phyloP scores from a whole-genome alignment of 768 basidiomycete genomes.

The Boletus tylopilopsis region DNA sequence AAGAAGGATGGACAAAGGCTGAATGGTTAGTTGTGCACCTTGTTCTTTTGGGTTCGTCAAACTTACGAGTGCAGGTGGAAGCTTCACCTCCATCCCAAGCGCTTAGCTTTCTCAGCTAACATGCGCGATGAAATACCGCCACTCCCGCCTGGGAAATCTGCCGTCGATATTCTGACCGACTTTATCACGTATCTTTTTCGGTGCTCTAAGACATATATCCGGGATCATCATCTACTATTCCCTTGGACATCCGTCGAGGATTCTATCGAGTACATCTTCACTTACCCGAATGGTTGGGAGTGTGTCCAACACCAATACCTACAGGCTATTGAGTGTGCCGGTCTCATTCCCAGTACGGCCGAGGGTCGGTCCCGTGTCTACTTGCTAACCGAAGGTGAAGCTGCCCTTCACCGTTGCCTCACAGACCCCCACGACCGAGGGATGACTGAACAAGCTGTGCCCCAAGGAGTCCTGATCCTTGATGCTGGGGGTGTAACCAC shows the following conservation, averaged over 20 bases:
- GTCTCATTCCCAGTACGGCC: slow-evolving; percentile 12
- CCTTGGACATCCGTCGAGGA: slow-evolving; percentile 5
- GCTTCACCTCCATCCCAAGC: neutral
- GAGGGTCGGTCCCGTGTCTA: slow-evolving; percentile 15
- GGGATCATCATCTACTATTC: no score
- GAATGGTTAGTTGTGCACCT: slow-evolving; percentile 4
- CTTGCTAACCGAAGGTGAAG: slow-evolving; percentile 24
- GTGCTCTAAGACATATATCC: no score
- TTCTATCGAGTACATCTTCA: slow-evolving; percentile 19
- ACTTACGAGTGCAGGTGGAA: no score
- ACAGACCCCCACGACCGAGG: slow-evolving; percentile 27
- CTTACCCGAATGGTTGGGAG: slow-evolving; percentile 27
- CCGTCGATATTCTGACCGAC: no score
- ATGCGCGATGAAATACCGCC: neutral
- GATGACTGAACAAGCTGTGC: slow-evolving; percentile 20
- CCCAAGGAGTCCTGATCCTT: slow-evolving; percentile 36
- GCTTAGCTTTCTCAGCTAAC: neutral
- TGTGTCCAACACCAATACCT: slow-evolving; percentile 19
- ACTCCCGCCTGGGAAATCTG: neutral
- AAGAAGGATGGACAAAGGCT: neutral
- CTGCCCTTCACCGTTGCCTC: slow-evolving; percentile 35
- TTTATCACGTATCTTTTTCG: no score
- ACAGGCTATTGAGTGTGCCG: slow-evolving; percentile 18
- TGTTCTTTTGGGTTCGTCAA: neutral
- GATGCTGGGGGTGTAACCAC: slow-evolving; percentile 41